phyloP scores from a whole-genome alignment of 257 asterid species.

The Rhazya stricta region DNA sequence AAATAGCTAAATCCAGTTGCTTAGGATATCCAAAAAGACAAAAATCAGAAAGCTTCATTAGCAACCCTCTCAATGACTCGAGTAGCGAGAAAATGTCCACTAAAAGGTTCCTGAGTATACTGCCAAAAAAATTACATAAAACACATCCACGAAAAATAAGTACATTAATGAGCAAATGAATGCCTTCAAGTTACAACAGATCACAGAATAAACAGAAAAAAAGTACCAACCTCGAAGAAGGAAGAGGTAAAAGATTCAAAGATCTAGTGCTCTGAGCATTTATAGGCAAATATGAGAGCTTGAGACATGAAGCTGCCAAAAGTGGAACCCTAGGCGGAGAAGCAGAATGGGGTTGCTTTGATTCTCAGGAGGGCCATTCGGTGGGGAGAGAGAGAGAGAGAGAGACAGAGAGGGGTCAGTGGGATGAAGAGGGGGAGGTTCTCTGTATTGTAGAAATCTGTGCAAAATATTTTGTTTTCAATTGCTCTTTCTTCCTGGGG shows the following conservation, averaged over 20 bases:
- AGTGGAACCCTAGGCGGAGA: slow-evolving; percentile 12
- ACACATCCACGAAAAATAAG: neutral
- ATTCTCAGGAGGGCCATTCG: slow-evolving; percentile 7
- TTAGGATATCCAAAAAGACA: neutral
- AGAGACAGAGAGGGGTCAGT: neutral
- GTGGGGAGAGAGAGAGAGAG: neutral
- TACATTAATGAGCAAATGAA: neutral
- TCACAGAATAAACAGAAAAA: neutral
- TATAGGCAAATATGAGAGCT: slow-evolving; percentile 11
- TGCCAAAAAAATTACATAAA: neutral
- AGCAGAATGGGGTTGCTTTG: neutral
- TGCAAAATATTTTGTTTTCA: neutral
- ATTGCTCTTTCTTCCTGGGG: slow-evolving; percentile 6
- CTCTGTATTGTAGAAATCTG: neutral
- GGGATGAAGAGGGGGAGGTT: neutral
- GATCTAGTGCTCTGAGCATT: slow-evolving; percentile 31
- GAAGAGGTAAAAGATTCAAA: slow-evolving; percentile 28
- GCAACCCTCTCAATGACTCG: neutral
- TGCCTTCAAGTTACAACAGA: slow-evolving; percentile 8
- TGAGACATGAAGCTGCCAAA: neutral
- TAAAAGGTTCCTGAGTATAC: neutral
- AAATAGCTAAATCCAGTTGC: neutral
- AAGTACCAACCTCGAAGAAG: slow-evolving; percentile 20
- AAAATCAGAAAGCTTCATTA: neutral
- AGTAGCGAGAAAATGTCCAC: neutral